These are phyloP conservation scores for Pseudevernia furfuracea DNA, from an alignment of 495 filamentous ascomycete genomes.

Conservation along the genomic window DNA sequence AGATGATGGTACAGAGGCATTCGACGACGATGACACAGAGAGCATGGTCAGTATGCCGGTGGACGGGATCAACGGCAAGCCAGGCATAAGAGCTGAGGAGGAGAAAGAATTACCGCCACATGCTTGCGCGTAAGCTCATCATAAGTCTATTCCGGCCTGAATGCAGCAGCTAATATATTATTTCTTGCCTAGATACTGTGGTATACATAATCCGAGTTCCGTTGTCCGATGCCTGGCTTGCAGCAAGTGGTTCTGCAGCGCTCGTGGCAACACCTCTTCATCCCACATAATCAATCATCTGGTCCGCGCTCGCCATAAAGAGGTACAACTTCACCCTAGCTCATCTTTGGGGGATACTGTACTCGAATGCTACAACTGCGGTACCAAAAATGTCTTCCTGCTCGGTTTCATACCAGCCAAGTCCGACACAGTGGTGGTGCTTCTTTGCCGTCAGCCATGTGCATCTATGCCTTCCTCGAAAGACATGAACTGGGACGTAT, in stretches of 20 bases:
- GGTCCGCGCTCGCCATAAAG: slow-evolving; percentile 94
- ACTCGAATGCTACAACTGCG: slow-evolving; percentile 98
- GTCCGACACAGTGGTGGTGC: slow-evolving; percentile 94
- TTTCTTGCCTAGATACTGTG: slow-evolving; percentile 66
- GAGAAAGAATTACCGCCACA: slow-evolving; percentile 90
- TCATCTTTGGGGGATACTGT: slow-evolving; percentile 96
- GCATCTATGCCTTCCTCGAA: slow-evolving; percentile 93
- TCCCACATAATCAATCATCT: slow-evolving; percentile 99
- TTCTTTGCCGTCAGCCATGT: slow-evolving; percentile 94
- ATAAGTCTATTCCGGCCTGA: not conserved
- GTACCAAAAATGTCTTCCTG: slow-evolving; percentile 98
- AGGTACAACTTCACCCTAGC: slow-evolving; percentile 91
- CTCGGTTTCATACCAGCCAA: slow-evolving; percentile 99
- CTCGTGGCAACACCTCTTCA: slow-evolving; percentile 89
- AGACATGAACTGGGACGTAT: slow-evolving; percentile 99
- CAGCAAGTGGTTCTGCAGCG: slow-evolving; percentile 99
- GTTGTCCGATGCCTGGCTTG: slow-evolving; percentile 95
- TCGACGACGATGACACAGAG: slow-evolving; percentile 86
- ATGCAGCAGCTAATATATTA: slow-evolving; percentile 16
- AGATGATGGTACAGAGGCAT: slow-evolving; percentile 75
- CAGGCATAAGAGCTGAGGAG: slow-evolving; percentile 60
- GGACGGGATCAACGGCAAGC: slow-evolving; percentile 63
- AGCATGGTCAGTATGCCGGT: slow-evolving; percentile 82
- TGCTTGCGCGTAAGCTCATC: slow-evolving; percentile 80
- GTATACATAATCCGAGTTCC: slow-evolving; percentile 89